Evolutionary conservation across 352 stramenopile species (phyloP), one percentile per base, ranked within the genome.

Genomic region (Globisporangium viniferum): DNA sequence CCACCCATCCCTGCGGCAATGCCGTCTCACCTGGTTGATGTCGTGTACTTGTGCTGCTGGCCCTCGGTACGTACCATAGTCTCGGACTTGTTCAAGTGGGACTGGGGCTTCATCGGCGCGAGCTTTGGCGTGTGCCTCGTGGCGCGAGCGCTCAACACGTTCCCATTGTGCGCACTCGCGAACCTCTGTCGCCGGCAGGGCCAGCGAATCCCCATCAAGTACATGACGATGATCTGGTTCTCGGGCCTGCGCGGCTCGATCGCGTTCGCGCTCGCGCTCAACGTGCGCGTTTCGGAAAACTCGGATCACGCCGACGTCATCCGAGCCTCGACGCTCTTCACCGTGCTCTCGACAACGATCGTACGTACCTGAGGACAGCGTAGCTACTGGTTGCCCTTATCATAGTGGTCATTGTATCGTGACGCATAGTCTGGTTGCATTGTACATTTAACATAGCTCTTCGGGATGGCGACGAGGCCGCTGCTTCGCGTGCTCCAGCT

Each of bases 201-300:
- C 20, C 62, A 73, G 14, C 70, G 65, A 29, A 93, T 93, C 60
- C 78, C 84, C 0, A 73, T 83, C 44, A 78, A 46, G 27, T 90
- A 91, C 67, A 91, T 92, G 81, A 95, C 59, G 82, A 82, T 93
- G 10, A 91, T 98, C 64, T 98, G 90, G 89, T 98, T 98, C 72
- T 87, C 90, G 44, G 94, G 94, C 1, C 75, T 98, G 39, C 88
- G 94, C 48, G 94, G 94, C n/a, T 93, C 94, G 24, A 95, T 98
- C 31, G 91, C 93, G 15, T 98, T 97, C 71, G 90, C 91, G 14
- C 83, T 95, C 10, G 85, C 83, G 46, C 66, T 93, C 20, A 93
- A 93, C 57, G 83, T 93, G 92, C 73, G 67, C 33, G 88, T 33
- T 31, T 44, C 73, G 4, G 69, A 61, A 4, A 72, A 78, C 18